These are phyloP conservation scores for Ceratobasidium sp. DNA, from an alignment of 1,284 basidiomycete species.

Conservation along the genomic window DNA sequence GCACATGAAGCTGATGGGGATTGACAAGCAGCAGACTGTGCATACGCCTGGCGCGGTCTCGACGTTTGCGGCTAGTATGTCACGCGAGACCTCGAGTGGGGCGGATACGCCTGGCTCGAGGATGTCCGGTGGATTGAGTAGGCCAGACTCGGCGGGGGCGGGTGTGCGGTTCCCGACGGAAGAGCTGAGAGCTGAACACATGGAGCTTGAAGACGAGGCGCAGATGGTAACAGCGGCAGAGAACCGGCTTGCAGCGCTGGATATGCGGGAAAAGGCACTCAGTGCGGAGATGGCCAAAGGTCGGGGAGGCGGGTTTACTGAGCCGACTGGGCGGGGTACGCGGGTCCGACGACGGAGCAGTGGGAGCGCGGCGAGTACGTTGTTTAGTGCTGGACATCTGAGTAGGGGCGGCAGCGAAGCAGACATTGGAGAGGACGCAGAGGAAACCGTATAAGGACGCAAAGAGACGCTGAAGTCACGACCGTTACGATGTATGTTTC, in stretches of 20 bases:
- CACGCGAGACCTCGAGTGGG: constrained; percentile 52
- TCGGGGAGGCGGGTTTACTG: constrained; percentile 77
- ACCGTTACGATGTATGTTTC: constrained; percentile 34
- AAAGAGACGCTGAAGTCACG: constrained; percentile 11
- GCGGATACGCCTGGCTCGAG: constrained; percentile 58
- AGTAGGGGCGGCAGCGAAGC: constrained; percentile 38
- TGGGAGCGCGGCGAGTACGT: constrained; percentile 57
- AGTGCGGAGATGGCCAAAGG: constrained; percentile 82
- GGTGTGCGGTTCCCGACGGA: constrained; percentile 58
- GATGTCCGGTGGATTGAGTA: constrained; percentile 40
- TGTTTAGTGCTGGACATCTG: constrained; percentile 45
- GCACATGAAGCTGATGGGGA: constrained; percentile 92
- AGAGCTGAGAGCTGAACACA: constrained; percentile 54
- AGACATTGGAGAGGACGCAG: constrained; percentile 28
- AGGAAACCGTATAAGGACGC: background rate
- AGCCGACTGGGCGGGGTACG: constrained; percentile 66
- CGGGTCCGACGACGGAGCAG: constrained; percentile 64
- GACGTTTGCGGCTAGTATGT: constrained; percentile 52
- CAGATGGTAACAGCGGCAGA: constrained; percentile 81
- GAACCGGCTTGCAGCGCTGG: constrained; percentile 75
- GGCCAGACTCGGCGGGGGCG: constrained; percentile 43
- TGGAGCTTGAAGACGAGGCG: constrained; percentile 74
- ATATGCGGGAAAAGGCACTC: constrained; percentile 77
- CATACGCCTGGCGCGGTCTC: constrained; percentile 59
- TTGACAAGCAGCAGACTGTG: constrained; percentile 60